A percentile compares a stretch with the other conserved stretches of the same genome.
Evolutionary conservation across 2,329 filamentous ascomycete species (phyloP).

Genomic region (Colletotrichum orbiculare): DNA sequence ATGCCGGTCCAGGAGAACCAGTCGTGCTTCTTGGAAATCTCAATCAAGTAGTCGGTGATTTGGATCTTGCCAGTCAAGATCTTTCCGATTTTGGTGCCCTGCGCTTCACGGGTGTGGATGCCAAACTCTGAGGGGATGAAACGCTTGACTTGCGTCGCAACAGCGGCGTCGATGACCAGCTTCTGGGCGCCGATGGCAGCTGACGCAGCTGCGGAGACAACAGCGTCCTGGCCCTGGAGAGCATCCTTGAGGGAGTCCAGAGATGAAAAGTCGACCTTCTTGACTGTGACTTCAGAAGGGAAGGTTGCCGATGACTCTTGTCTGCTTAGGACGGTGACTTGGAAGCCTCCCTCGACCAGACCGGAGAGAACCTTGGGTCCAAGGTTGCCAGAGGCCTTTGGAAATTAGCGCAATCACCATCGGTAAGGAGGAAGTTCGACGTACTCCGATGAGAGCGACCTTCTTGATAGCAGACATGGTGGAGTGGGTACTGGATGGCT

Average conservation of each 20-base stretch:
- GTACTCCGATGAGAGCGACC: conserved; percentile 50
- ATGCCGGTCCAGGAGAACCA: conserved; percentile 69
- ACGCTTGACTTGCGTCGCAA: conserved; percentile 65
- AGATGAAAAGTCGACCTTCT: conserved; percentile 58
- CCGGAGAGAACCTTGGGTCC: conserved; percentile 44
- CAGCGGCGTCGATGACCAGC: conserved; percentile 64
- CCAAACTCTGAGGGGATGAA: conserved; percentile 69
- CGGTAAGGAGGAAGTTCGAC: conserved; percentile 13
- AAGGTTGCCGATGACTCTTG: conserved; percentile 50
- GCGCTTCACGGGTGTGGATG: conserved; percentile 43
- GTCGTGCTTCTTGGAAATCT: conserved; percentile 35
- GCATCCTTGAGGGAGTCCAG: conserved; percentile 56
- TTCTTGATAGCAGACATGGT: conserved; percentile 45
- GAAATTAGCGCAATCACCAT: conserved; percentile 1
- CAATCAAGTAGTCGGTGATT: conserved; percentile 36
- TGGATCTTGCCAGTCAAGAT: conserved; percentile 45
- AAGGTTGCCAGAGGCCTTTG: conserved; percentile 47
- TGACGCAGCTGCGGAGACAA: conserved; percentile 61
- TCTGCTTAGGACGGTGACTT: conserved; percentile 63
- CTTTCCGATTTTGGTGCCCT: conserved; percentile 40
- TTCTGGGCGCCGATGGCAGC: conserved; percentile 56
- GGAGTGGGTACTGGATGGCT: not conserved
- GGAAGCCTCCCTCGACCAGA: conserved; percentile 53
- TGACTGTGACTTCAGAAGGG: conserved; percentile 52
- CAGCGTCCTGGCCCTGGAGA: conserved; percentile 65